Conservation (phyloP, 306 rosid species). For the Medicago lupulina region DNA sequence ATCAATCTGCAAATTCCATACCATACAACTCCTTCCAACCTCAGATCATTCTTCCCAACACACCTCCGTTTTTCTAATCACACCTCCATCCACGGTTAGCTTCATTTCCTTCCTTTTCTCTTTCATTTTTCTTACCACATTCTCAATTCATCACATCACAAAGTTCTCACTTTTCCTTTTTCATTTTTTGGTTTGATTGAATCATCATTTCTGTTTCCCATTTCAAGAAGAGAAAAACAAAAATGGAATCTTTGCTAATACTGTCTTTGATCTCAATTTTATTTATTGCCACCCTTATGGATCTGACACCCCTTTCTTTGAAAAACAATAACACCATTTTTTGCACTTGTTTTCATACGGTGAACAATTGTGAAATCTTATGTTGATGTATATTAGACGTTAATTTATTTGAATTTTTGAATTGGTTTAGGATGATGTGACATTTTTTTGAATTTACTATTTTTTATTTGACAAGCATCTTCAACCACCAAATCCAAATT, state of each 20-base stretch:
- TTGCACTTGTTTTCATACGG: not conserved
- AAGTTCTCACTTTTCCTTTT: not conserved
- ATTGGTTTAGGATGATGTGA: conserved; percentile 26
- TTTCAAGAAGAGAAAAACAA: not conserved
- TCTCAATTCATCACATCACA: conserved; percentile 22
- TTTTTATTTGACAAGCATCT: not conserved
- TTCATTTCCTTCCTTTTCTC: conserved; percentile 31
- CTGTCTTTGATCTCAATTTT: conserved; percentile 31
- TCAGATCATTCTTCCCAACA: conserved; percentile 10
- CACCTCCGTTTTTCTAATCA: conserved; percentile 17
- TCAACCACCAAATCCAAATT: conserved; percentile 1
- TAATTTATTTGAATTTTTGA: not conserved
- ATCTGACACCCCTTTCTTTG: conserved; percentile 37
- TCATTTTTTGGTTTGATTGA: not conserved
- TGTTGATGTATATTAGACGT: conserved; percentile 29
- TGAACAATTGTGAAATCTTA: conserved; percentile 8
- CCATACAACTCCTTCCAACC: not conserved
- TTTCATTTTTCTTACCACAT: not conserved
- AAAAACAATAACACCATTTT: not conserved
- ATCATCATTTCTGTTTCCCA: conserved; percentile 4
- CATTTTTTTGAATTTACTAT: conserved; percentile 27
- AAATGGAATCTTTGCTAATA: not conserved
- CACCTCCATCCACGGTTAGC: conserved; percentile 38
- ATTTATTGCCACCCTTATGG: conserved; percentile 33
- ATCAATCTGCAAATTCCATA: not conserved